phyloP scores from a whole-genome alignment of 345 rosid genomes.

The Anastatica hierochuntica region DNA sequence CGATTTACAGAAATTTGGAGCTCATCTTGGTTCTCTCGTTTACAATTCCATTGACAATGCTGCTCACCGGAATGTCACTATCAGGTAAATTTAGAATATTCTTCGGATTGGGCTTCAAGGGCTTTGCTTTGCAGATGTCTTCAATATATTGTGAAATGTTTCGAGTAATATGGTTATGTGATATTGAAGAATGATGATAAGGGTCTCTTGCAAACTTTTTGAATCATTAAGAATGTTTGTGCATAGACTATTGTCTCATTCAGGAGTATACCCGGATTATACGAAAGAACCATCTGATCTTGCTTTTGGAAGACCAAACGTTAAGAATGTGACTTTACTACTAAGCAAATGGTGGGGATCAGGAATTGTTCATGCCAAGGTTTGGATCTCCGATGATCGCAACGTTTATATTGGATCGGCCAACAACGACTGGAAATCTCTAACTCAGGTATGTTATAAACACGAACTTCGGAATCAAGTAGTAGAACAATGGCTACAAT shows the following conservation, averaged over 20 bases:
- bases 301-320: constrained; percentile 66
- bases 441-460: constrained; percentile 52
- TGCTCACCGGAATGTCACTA: constrained; percentile 50
- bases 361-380: constrained; percentile 80
- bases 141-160: neutral
- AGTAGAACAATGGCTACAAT: neutral
- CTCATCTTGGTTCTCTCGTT: constrained; percentile 45
- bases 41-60: constrained; percentile 54
- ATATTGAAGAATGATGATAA: neutral
- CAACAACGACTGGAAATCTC: constrained; percentile 91
- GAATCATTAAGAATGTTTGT: constrained; percentile 4
- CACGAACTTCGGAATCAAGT: neutral
- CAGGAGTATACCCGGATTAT: constrained; percentile 65
- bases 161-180: too few relatives aligned
- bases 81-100: constrained; percentile 38
- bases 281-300: constrained; percentile 57
- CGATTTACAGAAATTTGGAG: constrained; percentile 48
- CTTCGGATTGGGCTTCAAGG: too few relatives aligned
- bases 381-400: constrained; percentile 67
- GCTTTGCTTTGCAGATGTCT: too few relatives aligned
- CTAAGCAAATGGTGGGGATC: constrained; percentile 78
- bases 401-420: constrained; percentile 88
- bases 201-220: neutral
- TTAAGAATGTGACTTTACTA: constrained; percentile 48
- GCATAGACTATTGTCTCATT: constrained; percentile 59